Evolutionary conservation across 106 monocot genomes (phyloP).

Genomic region (Allium fistulosum): DNA sequence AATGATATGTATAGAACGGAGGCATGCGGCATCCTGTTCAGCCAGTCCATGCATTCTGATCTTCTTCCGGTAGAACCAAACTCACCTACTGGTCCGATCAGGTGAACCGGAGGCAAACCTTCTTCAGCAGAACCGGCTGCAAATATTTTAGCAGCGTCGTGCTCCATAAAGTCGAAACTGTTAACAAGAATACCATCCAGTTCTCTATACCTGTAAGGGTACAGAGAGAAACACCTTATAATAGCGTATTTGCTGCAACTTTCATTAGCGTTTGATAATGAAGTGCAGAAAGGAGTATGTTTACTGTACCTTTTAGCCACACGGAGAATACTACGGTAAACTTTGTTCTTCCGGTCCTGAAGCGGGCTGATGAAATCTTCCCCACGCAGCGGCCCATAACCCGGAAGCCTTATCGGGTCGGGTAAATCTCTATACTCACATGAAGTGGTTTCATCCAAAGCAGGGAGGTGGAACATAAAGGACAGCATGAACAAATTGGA

Average conservation of each 20-base stretch:
- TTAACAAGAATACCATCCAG: constrained; percentile 54
- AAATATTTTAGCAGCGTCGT: constrained; percentile 10
- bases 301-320: background rate
- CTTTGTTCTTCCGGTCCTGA: constrained; percentile 17
- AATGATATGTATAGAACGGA: constrained; percentile 59
- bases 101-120: constrained; percentile 10
- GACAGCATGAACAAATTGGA: constrained; percentile 14
- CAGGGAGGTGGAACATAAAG: constrained; percentile 24
- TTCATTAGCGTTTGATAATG: too few relatives aligned
- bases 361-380: constrained; percentile 18
- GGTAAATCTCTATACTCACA: constrained; percentile 37
- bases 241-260: too few relatives aligned
- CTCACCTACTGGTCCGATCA: constrained; percentile 37
- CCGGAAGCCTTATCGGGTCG: constrained; percentile 27
- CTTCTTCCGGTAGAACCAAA: background rate
- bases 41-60: constrained; percentile 34
- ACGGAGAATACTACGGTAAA: constrained; percentile 15
- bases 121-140: background rate
- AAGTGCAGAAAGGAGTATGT: too few relatives aligned
- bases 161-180: constrained; percentile 53
- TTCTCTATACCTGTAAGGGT: background rate
- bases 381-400: constrained; percentile 29
- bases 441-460: constrained; percentile 15
- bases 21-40: constrained; percentile 30
- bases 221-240: too few relatives aligned